Base-by-base conservation (phyloP, 768 basidiomycete species). In the Sporobolomyces roseus region DNA sequence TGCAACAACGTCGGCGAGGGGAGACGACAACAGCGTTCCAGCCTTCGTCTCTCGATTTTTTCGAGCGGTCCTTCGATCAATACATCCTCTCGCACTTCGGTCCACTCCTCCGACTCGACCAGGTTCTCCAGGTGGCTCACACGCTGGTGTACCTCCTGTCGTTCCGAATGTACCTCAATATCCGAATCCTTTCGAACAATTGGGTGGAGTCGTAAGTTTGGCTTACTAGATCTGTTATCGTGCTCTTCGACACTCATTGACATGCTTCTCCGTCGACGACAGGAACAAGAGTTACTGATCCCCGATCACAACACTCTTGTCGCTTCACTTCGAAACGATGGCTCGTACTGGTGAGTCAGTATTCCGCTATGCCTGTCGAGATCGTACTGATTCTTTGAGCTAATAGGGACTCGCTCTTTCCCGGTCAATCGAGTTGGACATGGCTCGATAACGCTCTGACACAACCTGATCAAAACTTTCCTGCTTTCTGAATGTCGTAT, bases 31-130 rank as follows among this genome's bases (percentile, higher is more conserved):
- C 25, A 61, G 51, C 33, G 55, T 61, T 23, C 52, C 52, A 3
- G 66, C 52, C 9, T 67, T 55, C 53, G 60, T 67, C 27, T 67
- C 52, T 4, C 59, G 66, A 25, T 67, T 66, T 43, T 66, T 61
- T 33, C 66, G 60, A 12, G 35, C 54, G 16, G 19, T 60, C 4
- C 58, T 60, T 3, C 45, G 58, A n/a, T 46, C 58, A 45, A 60
- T 60, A 30, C 45, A 60, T n/a, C 58, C 58, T 14, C 43, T 32
- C 45, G 58, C 45, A 19, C 17, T 60, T 32, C 29, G 58, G 1
- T 60, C 58, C 32, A 33, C 13, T 23, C 58, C 58, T 2, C 58
- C 58, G 19, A 60, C 58, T 32, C 43, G 58, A 32, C 21, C 43
- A 3, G 30, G 12, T 3, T 43, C 43, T 12, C 58, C 58, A 6